A percentile compares a stretch with the other conserved stretches of the same genome.
Evolutionary conservation across 495 filamentous ascomycete genomes (phyloP).

Genomic region (Tuber umbilicatum): DNA sequence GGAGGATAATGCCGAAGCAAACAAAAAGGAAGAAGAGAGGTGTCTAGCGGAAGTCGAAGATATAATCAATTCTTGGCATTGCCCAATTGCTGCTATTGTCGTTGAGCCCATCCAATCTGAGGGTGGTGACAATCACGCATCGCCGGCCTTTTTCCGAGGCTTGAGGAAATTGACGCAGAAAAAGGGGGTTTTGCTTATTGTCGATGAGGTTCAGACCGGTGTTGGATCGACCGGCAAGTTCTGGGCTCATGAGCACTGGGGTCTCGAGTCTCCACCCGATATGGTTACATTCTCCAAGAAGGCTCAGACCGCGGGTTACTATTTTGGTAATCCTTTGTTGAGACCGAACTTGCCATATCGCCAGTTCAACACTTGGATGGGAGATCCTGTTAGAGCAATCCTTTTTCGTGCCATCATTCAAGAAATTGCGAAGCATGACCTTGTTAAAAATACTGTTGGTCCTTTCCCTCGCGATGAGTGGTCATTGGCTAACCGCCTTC

Average conservation of each 20-base stretch:
- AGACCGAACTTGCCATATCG: slow-evolving; percentile 98
- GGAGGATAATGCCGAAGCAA: slow-evolving; percentile 73
- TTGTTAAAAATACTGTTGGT: slow-evolving; percentile 66
- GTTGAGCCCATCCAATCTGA: slow-evolving; percentile 97
- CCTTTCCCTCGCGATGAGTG: neutral
- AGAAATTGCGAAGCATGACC: slow-evolving; percentile 72
- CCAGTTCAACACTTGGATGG: slow-evolving; percentile 99
- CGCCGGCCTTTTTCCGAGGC: slow-evolving; percentile 82
- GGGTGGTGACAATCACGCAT: slow-evolving; percentile 97
- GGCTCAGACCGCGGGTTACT: slow-evolving; percentile 96
- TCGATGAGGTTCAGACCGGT: slow-evolving; percentile 97
- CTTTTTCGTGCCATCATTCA: slow-evolving; percentile 88
- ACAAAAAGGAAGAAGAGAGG: slow-evolving; percentile 72
- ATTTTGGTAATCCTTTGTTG: slow-evolving; percentile 78
- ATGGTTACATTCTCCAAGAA: slow-evolving; percentile 99
- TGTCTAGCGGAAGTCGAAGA: slow-evolving; percentile 85
- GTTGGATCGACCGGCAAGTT: slow-evolving; percentile 93
- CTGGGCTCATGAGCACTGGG: slow-evolving; percentile 99
- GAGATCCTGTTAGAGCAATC: slow-evolving; percentile 82
- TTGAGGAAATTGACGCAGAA: slow-evolving; percentile 80
- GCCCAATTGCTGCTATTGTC: slow-evolving; percentile 82
- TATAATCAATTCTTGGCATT: slow-evolving; percentile 67
- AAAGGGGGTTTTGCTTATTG: slow-evolving; percentile 83
- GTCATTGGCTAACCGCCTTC: neutral
- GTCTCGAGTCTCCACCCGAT: slow-evolving; percentile 75